phyloP scores from a whole-genome alignment of 306 rosid species.

The Psophocarpus tetragonolobus region DNA sequence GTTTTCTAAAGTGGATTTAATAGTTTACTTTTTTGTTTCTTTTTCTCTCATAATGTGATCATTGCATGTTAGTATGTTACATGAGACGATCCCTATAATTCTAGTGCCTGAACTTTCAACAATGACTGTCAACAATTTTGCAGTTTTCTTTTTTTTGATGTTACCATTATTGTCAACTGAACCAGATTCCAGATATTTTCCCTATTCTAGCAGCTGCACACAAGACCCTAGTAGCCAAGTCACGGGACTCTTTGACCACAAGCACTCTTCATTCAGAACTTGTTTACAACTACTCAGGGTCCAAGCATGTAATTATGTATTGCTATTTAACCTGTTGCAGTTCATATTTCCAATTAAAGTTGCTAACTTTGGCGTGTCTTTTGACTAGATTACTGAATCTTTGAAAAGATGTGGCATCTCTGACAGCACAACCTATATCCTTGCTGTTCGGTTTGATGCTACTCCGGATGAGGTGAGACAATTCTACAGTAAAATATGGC shows the following conservation, averaged over 20 bases:
- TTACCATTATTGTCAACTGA: constrained; percentile 22
- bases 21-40: constrained; percentile 8
- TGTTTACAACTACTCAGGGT: constrained; percentile 85
- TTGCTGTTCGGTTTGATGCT: constrained; percentile 78
- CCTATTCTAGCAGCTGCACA: constrained; percentile 83
- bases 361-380: constrained; percentile 40
- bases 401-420: constrained; percentile 88
- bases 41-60: neutral
- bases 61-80: neutral
- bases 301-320: constrained; percentile 73
- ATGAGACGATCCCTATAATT: neutral
- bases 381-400: constrained; percentile 79
- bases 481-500: constrained; percentile 3
- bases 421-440: constrained; percentile 66
- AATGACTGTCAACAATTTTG: neutral
- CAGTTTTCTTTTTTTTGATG: constrained; percentile 37
- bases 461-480: constrained; percentile 67
- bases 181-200: constrained; percentile 85
- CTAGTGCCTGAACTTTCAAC: constrained; percentile 15
- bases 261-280: constrained; percentile 96
- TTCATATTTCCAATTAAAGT: constrained; percentile 9
- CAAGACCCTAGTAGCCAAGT: constrained; percentile 73
- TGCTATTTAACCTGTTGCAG: constrained; percentile 7
- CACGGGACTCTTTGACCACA: constrained; percentile 74
- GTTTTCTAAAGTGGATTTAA: neutral